A percentile compares a stretch with the other conserved stretches of the same genome.
These are phyloP conservation scores for Salix purpurea DNA, from an alignment of 345 rosid species.

Conservation along the genomic window DNA sequence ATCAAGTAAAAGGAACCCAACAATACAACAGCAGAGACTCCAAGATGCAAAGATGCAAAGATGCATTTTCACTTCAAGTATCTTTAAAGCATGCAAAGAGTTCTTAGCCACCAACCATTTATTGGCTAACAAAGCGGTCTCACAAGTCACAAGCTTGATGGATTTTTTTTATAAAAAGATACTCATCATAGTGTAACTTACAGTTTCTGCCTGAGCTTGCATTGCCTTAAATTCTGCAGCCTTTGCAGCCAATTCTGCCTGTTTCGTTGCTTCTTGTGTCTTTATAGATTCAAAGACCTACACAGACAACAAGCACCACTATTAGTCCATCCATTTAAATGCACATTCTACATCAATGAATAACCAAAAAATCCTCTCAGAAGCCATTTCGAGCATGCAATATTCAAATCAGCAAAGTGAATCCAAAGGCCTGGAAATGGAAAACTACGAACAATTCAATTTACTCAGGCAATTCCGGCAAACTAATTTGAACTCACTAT, in stretches of 20 bases:
- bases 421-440: neutral
- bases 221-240: conserved; percentile 74
- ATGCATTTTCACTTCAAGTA: neutral
- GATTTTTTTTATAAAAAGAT: too few species aligned
- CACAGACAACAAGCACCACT: conserved; percentile 8
- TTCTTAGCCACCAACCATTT: neutral
- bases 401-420: neutral
- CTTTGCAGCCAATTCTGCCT: conserved; percentile 56
- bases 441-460: neutral
- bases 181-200: conserved; percentile 27
- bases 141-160: neutral
- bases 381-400: neutral
- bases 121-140: neutral
- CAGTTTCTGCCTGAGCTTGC: conserved; percentile 90
- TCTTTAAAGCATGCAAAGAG: neutral
- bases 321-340: neutral
- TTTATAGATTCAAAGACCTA: conserved; percentile 75
- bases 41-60: neutral
- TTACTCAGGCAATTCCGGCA: neutral
- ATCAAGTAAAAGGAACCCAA: neutral
- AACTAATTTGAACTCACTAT: neutral
- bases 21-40: neutral
- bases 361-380: neutral
- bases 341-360: neutral
- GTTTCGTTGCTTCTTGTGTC: conserved; percentile 80